Conservation (phyloP, 2,329 filamentous ascomycete genomes). For the Pseudogymnoascus verrucosus region DNA sequence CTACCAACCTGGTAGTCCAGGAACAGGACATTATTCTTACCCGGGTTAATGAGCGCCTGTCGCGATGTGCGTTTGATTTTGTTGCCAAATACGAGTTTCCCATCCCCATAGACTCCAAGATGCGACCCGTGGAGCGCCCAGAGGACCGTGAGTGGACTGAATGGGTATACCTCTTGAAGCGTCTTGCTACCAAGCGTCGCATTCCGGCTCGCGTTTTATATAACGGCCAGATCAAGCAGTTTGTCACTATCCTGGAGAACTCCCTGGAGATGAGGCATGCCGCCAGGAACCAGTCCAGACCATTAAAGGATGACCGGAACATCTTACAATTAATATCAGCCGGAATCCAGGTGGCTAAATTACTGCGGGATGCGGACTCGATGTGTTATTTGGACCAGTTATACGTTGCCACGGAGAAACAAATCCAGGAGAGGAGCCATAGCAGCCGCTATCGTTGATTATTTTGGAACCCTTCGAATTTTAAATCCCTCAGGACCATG, state of each 20-base stretch:
- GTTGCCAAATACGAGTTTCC: slow-evolving; percentile 88
- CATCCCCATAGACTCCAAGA: slow-evolving; percentile 63
- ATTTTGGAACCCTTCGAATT: slow-evolving; percentile 12
- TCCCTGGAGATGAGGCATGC: slow-evolving; percentile 82
- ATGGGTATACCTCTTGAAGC: slow-evolving; percentile 82
- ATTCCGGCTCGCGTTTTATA: slow-evolving; percentile 79
- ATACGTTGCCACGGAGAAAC: slow-evolving; percentile 73
- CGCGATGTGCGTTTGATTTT: slow-evolving; percentile 82
- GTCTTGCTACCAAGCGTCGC: slow-evolving; percentile 75
- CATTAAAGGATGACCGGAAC: slow-evolving; percentile 81
- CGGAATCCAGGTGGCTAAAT: slow-evolving; percentile 79
- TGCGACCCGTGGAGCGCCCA: slow-evolving; percentile 65
- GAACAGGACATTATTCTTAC: slow-evolving; percentile 77
- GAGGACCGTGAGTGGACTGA: slow-evolving; percentile 84
- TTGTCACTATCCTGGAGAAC: slow-evolving; percentile 82
- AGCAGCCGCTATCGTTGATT: slow-evolving; percentile 23
- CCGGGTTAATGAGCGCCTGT: slow-evolving; percentile 76
- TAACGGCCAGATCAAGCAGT: slow-evolving; percentile 85
- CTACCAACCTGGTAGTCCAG: slow-evolving; percentile 72
- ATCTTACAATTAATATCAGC: slow-evolving; percentile 82
- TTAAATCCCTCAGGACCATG: background rate
- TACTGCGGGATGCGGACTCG: slow-evolving; percentile 73
- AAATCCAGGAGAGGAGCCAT: slow-evolving; percentile 60
- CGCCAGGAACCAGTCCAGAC: slow-evolving; percentile 73
- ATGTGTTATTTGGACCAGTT: slow-evolving; percentile 77